Percentiles rank a stretch among this genome's conserved stretches.
Evolutionary conservation across 2,329 filamentous ascomycete genomes (phyloP).

Genomic region (Elsinoe fawcettii): DNA sequence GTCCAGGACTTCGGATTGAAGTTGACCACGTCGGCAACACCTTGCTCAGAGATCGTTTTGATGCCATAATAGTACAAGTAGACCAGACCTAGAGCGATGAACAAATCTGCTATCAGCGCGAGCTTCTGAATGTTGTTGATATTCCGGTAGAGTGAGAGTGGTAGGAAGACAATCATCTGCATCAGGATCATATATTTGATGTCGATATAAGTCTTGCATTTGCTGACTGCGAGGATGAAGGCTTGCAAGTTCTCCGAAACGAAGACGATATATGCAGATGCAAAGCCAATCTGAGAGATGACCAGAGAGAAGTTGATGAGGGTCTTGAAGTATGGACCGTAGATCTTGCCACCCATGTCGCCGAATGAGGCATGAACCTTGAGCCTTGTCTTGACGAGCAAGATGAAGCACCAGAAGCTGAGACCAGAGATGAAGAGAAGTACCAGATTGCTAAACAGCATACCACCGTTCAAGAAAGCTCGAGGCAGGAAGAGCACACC

Average conservation of each 20-base stretch:
- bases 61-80: conserved; percentile 97
- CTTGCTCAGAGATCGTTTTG: conserved; percentile 67
- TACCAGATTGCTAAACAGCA: conserved; percentile 91
- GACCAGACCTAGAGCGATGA: conserved; percentile 84
- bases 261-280: conserved; percentile 93
- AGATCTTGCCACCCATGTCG: conserved; percentile 88
- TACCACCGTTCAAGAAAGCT: conserved; percentile 91
- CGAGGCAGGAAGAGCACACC: conserved; percentile 88
- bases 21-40: conserved; percentile 74
- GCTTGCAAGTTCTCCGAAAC: conserved; percentile 93
- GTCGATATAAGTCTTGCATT: conserved; percentile 77
- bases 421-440: conserved; percentile 76
- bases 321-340: conserved; percentile 80
- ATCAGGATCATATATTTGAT: conserved; percentile 87
- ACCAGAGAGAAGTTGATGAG: conserved; percentile 89
- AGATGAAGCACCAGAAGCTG: conserved; percentile 96
- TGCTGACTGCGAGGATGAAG: conserved; percentile 82
- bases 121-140: conserved; percentile 97
- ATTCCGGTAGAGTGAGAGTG: conserved; percentile 86
- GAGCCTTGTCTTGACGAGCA: conserved; percentile 79
- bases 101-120: conserved; percentile 84
- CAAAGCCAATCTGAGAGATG: conserved; percentile 89
- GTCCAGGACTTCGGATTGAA: conserved; percentile 95
- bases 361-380: conserved; percentile 91
- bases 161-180: conserved; percentile 92